Conservation (phyloP, 208 protist species). For the Phytomonas serpens region DNA sequence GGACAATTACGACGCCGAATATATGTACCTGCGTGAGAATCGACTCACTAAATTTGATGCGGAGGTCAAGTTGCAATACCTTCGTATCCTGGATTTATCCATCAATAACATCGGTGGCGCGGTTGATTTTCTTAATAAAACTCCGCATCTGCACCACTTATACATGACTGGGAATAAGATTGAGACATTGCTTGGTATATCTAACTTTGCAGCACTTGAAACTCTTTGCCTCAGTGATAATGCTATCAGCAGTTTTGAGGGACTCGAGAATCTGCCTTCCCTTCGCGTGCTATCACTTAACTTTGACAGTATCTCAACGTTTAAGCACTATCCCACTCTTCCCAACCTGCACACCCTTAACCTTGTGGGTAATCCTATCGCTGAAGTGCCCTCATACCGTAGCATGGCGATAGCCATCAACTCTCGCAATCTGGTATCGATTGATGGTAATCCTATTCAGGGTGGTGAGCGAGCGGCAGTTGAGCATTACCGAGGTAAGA, state of each 20-base stretch:
- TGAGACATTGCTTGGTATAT: conserved; percentile 74
- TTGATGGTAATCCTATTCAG: conserved; percentile 82
- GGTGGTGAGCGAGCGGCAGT: conserved; percentile 79
- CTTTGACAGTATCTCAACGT: conserved; percentile 89
- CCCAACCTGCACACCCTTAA: conserved; percentile 88
- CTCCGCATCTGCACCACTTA: conserved; percentile 80
- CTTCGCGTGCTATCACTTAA: conserved; percentile 89
- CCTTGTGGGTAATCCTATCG: conserved; percentile 87
- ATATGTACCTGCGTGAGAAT: conserved; percentile 90
- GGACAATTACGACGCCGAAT: conserved; percentile 78
- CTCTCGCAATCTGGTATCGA: conserved; percentile 63
- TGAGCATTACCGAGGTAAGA: conserved; percentile 85
- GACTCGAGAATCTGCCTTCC: conserved; percentile 77
- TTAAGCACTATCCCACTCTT: conserved; percentile 76
- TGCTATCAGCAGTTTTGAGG: conserved; percentile 84
- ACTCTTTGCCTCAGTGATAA: conserved; percentile 91
- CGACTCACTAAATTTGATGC: conserved; percentile 82
- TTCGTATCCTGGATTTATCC: conserved; percentile 87
- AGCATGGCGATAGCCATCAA: conserved; percentile 89
- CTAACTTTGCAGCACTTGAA: conserved; percentile 72
- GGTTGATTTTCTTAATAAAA: conserved; percentile 76
- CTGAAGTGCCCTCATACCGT: conserved; percentile 77
- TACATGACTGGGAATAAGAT: conserved; percentile 92
- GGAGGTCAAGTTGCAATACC: conserved; percentile 69
- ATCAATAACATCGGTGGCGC: conserved; percentile 86